Base-by-base conservation (phyloP, 163 green algal genomes). In the Chlamydomonas reinhardtii region DNA sequence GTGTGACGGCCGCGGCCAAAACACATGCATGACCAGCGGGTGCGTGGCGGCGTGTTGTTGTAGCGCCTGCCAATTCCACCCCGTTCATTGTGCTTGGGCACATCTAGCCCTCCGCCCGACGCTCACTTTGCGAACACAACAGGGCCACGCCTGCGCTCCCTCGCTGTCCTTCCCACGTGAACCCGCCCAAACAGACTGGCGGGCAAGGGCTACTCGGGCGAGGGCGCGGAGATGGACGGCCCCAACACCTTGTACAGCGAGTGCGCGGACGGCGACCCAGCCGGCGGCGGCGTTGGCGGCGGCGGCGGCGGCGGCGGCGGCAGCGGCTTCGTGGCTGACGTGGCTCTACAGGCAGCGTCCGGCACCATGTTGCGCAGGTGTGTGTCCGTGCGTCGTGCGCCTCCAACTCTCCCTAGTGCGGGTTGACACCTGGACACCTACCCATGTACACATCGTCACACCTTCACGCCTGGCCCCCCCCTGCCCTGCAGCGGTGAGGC, bases 231-330 rank as follows among this genome's bases (percentile, higher is more conserved):
- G 79, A 25, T 29, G 20, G 12, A 19, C 52, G 52, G 68, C 0
- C 68, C 79, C n/a, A 85, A 85, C 79, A 85, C 79, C 14, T 52
- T 85, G 68, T 85, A 85, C 79, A 54, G 68, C 68, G 79, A 85
- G 52, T 85, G 79, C 79, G 31, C 32, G 4, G 79, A 85, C 68
- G 79, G 79, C 9, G 43, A 43, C 20, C 16, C 68, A 27, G 12
- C 39, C 12, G 72, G 19, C 12, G 39, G 39, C 39, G 1, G 6
- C 4, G 27, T n/a, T n/a, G 37, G 9, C 39, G 43, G 11, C 11
- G 71, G 16, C 25, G n/a, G n/a, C 37, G 1, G 6, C 4, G 29
- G 27, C 52, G 52, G 52, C 32, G 77, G 77, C 31, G 71, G 71
- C 48, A 20, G 22, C 32, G 34, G n/a, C 14, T 25, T 54, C 78